A percentile compares a stretch with the other conserved stretches of the same genome.
Evolutionary conservation across 1,139 yeast genomes (phyloP).

Genomic region (Casaregolazyma lundiana): DNA sequence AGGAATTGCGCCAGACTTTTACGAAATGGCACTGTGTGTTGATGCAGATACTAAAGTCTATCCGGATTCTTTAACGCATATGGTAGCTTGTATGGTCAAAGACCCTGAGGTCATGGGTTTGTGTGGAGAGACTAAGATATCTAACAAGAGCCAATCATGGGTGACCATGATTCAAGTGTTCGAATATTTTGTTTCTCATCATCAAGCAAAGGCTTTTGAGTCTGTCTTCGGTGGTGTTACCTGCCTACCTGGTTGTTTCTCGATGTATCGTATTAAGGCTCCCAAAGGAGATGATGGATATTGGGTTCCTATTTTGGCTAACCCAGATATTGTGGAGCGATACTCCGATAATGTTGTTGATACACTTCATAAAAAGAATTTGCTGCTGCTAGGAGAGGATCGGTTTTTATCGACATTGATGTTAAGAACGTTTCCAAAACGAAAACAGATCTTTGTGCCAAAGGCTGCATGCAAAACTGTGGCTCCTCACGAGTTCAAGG

Average conservation of each 20-base stretch:
- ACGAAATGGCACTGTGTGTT: conserved; percentile 86
- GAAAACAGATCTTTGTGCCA: conserved; percentile 89
- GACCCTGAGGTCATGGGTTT: conserved; percentile 91
- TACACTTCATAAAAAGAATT: conserved; percentile 84
- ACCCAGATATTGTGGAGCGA: conserved; percentile 94
- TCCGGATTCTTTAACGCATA: conserved; percentile 87
- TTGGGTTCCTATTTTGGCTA: conserved; percentile 95
- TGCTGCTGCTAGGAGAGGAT: conserved; percentile 89
- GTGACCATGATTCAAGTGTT: conserved; percentile 94
- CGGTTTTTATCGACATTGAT: conserved; percentile 82
- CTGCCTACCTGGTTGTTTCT: conserved; percentile 96
- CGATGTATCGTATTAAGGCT: conserved; percentile 89
- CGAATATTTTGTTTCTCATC: conserved; percentile 94
- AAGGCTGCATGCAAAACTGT: conserved; percentile 94
- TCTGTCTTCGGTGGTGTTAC: conserved; percentile 96
- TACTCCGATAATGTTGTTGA: conserved; percentile 86
- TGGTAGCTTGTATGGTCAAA: conserved; percentile 88
- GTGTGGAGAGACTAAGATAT: conserved; percentile 95
- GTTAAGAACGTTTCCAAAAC: conserved; percentile 88
- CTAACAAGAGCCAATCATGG: conserved; percentile 83
- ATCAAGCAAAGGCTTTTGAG: conserved; percentile 94
- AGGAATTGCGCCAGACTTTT: conserved; percentile 81
- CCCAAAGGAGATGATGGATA: conserved; percentile 88
- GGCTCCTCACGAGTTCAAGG: conserved; percentile 79
- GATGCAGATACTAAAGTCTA: conserved; percentile 95